Conservation (phyloP, 2,329 filamentous ascomycete genomes). For the Coniella vitis region DNA sequence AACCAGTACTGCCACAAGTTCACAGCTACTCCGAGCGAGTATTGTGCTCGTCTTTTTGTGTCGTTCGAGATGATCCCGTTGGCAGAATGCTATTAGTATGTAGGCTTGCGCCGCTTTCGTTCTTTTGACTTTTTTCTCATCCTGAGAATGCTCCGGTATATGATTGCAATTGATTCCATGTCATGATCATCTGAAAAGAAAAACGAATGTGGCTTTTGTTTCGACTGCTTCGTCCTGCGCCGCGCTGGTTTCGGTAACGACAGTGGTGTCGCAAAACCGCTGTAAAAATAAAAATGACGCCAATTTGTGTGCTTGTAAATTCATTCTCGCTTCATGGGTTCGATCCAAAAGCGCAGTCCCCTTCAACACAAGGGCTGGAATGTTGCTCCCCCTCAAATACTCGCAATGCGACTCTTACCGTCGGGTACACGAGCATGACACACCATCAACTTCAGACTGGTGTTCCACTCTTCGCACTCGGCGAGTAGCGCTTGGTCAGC, state of each 20-base stretch:
- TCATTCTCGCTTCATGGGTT: too few species aligned
- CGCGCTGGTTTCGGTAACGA: background rate
- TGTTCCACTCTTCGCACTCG: constrained; percentile 82
- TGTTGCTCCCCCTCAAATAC: constrained; percentile 33
- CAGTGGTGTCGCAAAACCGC: background rate
- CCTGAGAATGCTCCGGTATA: background rate
- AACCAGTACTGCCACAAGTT: too few species aligned
- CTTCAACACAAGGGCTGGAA: background rate
- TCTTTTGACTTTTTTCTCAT: constrained; percentile 5
- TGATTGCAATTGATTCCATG: background rate
- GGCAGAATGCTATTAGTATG: background rate
- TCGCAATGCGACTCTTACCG: constrained; percentile 36
- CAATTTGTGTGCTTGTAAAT: too few species aligned
- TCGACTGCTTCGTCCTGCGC: background rate
- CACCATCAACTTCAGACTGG: constrained; percentile 84
- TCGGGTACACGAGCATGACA: constrained; percentile 82
- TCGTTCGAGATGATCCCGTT: background rate
- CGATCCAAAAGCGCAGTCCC: background rate
- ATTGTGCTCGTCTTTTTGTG: background rate
- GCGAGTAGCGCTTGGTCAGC: constrained; percentile 64
- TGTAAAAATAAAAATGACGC: too few species aligned
- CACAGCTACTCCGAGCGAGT: too few species aligned
- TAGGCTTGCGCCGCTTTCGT: constrained; percentile 10
- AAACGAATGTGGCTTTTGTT: background rate
- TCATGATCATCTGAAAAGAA: background rate